Evolutionary conservation across 164 flowering plant species (phyloP).

Genomic region (Vitis rotundifolia): DNA sequence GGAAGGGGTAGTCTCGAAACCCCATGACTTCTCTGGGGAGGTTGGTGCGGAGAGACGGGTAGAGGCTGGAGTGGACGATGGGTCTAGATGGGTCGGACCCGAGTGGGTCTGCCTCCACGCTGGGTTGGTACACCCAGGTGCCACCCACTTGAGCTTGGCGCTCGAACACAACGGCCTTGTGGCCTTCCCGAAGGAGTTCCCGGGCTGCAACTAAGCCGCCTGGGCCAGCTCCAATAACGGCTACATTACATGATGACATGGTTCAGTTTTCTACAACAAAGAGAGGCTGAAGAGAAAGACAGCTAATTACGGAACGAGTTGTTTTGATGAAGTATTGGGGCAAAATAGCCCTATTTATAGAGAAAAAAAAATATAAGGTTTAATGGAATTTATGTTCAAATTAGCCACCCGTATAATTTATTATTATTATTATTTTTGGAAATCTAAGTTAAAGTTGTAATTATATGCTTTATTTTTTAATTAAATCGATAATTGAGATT

Average conservation of each 20-base stretch:
- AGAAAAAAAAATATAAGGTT: no score
- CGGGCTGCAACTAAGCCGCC: constrained; percentile 56
- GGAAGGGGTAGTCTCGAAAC: constrained; percentile 45
- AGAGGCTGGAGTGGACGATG: constrained; percentile 54
- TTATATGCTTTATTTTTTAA: no score
- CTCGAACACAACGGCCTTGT: constrained; percentile 60
- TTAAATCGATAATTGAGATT: no score
- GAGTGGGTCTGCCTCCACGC: constrained; percentile 50
- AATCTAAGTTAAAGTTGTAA: no score
- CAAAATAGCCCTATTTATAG: no score
- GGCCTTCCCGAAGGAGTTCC: constrained; percentile 60
- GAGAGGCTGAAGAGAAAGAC: no score
- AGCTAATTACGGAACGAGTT: no score
- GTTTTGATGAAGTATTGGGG: no score
- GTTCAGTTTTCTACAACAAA: neutral
- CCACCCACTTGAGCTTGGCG: constrained; percentile 44
- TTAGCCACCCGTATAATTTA: no score
- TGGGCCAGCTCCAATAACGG: constrained; percentile 72
- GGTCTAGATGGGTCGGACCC: constrained; percentile 49
- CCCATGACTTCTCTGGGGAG: constrained; percentile 77
- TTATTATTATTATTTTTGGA: no score
- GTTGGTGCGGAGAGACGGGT: constrained; percentile 64
- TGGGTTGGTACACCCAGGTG: constrained; percentile 57
- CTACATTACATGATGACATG: constrained; percentile 33
- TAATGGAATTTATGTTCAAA: no score